A percentile compares a stretch with the other conserved stretches of the same genome.
Evolutionary conservation across 225 moss, liverwort and hornwort genomes (phyloP).

Genomic region (Asterella californica): DNA sequence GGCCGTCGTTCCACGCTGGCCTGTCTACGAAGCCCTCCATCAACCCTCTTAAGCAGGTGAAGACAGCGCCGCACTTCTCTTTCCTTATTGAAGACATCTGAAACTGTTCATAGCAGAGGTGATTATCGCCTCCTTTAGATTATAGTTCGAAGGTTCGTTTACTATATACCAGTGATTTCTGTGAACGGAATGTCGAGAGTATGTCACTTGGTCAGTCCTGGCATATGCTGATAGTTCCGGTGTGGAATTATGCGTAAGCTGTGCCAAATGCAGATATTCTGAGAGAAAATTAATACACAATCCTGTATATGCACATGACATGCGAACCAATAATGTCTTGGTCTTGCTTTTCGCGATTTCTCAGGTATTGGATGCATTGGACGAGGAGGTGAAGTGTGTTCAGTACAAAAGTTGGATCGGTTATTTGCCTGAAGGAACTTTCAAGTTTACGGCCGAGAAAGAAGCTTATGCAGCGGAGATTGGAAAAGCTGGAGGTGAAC

Average conservation of each 20-base stretch:
- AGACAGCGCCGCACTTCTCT: background rate
- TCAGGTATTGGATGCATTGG: constrained; percentile 75
- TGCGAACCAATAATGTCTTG: too few relatives aligned
- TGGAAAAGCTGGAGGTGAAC: constrained; percentile 56
- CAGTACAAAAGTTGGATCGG: constrained; percentile 82
- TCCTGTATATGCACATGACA: too few relatives aligned
- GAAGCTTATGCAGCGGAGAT: constrained; percentile 65
- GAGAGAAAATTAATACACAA: too few relatives aligned
- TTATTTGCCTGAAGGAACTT: constrained; percentile 67
- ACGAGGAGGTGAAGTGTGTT: constrained; percentile 67
- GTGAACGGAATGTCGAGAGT: too few relatives aligned
- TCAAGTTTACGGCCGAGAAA: constrained; percentile 67
- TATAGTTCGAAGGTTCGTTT: background rate
- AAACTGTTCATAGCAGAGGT: background rate
- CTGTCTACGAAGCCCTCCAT: constrained; percentile 72
- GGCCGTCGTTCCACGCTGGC: constrained; percentile 79
- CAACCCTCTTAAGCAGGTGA: constrained; percentile 81
- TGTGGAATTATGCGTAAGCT: too few relatives aligned
- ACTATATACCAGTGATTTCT: too few relatives aligned
- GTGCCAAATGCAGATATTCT: too few relatives aligned
- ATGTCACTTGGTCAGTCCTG: too few relatives aligned
- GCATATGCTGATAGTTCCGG: too few relatives aligned
- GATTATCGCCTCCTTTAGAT: background rate
- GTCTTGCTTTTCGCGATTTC: background rate
- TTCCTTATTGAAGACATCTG: background rate